Evolutionary conservation across 2,329 filamentous ascomycete genomes (phyloP).

Genomic region (Arthrinium puccinioides): DNA sequence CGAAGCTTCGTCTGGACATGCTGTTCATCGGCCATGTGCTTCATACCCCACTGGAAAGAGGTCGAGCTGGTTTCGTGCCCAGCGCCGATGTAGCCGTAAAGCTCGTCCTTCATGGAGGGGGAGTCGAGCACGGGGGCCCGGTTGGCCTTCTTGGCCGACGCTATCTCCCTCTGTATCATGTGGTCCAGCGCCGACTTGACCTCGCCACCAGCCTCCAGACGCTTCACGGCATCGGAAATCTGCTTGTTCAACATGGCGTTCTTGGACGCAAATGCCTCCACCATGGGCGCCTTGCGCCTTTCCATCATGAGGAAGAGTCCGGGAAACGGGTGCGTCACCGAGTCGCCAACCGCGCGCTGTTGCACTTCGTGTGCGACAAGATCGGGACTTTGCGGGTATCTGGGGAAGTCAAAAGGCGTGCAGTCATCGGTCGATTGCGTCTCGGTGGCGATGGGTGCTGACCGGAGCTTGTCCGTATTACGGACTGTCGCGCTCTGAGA

Average conservation of each 20-base stretch:
- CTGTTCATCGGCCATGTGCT: slow-evolving; percentile 5
- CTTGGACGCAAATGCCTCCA: slow-evolving; percentile 5
- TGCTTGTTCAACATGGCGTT: slow-evolving; percentile 7
- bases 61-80: slow-evolving; percentile 6
- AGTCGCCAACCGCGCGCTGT: slow-evolving; percentile 5
- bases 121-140: slow-evolving; percentile 7
- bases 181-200: slow-evolving; percentile 9
- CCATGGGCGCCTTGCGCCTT: slow-evolving; percentile 6
- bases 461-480: slow-evolving; percentile 4
- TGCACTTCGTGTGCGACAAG: slow-evolving; percentile 3
- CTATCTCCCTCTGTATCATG: slow-evolving; percentile 9
- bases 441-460: neutral
- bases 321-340: slow-evolving; percentile 3
- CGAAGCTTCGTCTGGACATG: slow-evolving; percentile 5
- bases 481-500: slow-evolving; percentile 7
- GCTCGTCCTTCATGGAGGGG: slow-evolving; percentile 7
- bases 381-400: slow-evolving; percentile 4
- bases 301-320: slow-evolving; percentile 7
- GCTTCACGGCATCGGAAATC: slow-evolving; percentile 6
- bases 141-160: slow-evolving; percentile 8
- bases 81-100: slow-evolving; percentile 6
- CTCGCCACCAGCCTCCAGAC: slow-evolving; percentile 5
- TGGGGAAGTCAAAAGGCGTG: slow-evolving; percentile 4
- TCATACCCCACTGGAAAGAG: slow-evolving; percentile 6
- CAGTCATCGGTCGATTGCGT: neutral